Evolutionary conservation across 345 rosid genomes (phyloP).

Genomic region (Euclidium syriacum): DNA sequence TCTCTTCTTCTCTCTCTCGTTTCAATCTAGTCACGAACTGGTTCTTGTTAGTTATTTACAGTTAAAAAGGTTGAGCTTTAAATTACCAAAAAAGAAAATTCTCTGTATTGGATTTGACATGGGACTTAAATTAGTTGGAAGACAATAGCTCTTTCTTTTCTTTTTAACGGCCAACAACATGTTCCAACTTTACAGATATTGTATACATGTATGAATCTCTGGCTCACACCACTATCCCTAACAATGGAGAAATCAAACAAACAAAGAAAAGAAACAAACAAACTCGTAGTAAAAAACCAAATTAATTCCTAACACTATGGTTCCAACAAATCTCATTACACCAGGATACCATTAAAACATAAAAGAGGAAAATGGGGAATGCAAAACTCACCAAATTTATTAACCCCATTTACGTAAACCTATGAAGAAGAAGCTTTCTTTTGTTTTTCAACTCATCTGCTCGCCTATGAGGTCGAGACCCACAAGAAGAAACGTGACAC

Average conservation of each 20-base stretch:
- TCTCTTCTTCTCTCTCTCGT: neutral
- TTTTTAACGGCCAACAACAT: slow-evolving; percentile 30
- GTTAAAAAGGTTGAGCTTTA: neutral
- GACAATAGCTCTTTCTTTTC: slow-evolving; percentile 7
- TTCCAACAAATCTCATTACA: slow-evolving; percentile 31
- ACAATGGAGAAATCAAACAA: slow-evolving; percentile 24
- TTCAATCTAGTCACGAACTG: slow-evolving; percentile 18
- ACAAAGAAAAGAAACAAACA: slow-evolving; percentile 16
- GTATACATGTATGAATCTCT: slow-evolving; percentile 31
- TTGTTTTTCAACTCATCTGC: slow-evolving; percentile 53
- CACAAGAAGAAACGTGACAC: slow-evolving; percentile 68
- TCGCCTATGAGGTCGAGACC: slow-evolving; percentile 86
- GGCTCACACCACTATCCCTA: slow-evolving; percentile 22
- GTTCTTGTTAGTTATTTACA: slow-evolving; percentile 9
- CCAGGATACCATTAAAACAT: slow-evolving; percentile 18
- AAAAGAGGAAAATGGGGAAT: neutral
- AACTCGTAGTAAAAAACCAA: slow-evolving; percentile 6
- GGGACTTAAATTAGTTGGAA: neutral
- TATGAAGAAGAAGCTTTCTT: neutral
- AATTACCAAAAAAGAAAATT: neutral
- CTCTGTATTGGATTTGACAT: slow-evolving; percentile 10
- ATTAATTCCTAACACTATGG: slow-evolving; percentile 33
- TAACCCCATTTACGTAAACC: slow-evolving; percentile 4
- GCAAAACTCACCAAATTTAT: slow-evolving; percentile 23
- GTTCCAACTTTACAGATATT: slow-evolving; percentile 30